Conservation (phyloP, 345 rosid genomes). For the Eucalyptus regnans region DNA sequence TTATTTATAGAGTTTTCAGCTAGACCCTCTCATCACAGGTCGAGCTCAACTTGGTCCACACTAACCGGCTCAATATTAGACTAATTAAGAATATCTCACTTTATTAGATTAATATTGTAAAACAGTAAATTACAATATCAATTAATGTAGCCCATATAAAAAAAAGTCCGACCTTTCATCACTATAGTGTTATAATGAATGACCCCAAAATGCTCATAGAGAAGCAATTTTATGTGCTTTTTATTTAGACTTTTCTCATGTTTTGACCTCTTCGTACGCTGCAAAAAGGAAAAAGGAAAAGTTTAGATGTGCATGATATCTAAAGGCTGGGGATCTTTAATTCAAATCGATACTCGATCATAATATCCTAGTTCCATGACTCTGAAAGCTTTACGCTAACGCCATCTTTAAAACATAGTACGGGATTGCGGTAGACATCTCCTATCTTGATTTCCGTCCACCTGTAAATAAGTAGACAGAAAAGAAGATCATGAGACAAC, state of each 20-base stretch:
- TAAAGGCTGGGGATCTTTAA: too few species aligned
- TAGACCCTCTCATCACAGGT: too few species aligned
- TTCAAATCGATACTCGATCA: too few species aligned
- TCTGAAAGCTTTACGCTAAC: not conserved
- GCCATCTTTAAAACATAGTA: not conserved
- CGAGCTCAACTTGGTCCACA: too few species aligned
- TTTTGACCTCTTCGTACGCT: not conserved
- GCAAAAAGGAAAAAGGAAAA: not conserved
- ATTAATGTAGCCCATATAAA: fast-evolving
- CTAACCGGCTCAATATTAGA: too few species aligned
- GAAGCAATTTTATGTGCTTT: not conserved
- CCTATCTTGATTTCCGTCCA: constrained; percentile 9
- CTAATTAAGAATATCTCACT: too few species aligned
- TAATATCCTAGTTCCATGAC: not conserved
- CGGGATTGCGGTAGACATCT: not conserved
- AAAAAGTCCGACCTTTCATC: not conserved
- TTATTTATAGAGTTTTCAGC: too few species aligned
- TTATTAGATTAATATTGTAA: too few species aligned
- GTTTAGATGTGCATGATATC: not conserved
- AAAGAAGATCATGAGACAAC: not conserved
- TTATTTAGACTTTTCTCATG: not conserved
- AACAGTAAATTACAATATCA: too few species aligned
- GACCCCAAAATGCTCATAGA: not conserved
- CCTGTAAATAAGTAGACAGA: not conserved
- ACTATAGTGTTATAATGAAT: not conserved